Percentiles rank a stretch among this genome's conserved stretches.
These are phyloP conservation scores for Panaeolus papilionaceus DNA, from an alignment of 768 basidiomycete species.

Conservation along the genomic window DNA sequence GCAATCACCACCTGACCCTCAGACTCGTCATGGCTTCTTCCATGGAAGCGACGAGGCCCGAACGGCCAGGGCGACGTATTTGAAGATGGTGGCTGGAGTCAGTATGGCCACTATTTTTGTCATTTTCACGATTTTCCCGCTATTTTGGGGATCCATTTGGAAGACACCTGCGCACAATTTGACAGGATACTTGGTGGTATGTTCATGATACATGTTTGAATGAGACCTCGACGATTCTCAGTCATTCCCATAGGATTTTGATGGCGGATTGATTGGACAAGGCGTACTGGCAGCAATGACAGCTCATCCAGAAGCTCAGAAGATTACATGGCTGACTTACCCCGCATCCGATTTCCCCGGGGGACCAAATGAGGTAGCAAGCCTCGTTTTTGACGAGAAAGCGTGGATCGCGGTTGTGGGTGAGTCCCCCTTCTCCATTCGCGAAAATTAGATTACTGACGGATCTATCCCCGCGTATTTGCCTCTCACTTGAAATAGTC, in stretches of 20 bases:
- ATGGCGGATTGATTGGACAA: conserved; percentile 58
- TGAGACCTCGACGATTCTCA: conserved; percentile 1
- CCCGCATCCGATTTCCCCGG: conserved; percentile 51
- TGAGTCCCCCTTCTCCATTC: conserved; percentile 33
- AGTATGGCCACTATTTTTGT: conserved; percentile 43
- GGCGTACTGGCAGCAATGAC: conserved; percentile 47
- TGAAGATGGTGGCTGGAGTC: conserved; percentile 47
- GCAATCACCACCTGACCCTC: neutral
- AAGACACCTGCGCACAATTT: conserved; percentile 49
- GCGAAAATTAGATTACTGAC: neutral
- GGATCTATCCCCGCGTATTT: neutral
- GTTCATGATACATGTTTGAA: conserved; percentile 27
- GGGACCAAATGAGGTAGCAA: conserved; percentile 48
- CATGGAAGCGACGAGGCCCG: conserved; percentile 31
- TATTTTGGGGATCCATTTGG: conserved; percentile 64
- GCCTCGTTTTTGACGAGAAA: conserved; percentile 53
- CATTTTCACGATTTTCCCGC: conserved; percentile 56
- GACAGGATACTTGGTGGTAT: conserved; percentile 62
- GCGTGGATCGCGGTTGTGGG: conserved; percentile 62
- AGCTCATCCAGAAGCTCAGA: conserved; percentile 28
- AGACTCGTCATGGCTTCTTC: conserved; percentile 28
- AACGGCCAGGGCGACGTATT: conserved; percentile 45
- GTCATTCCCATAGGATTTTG: conserved; percentile 57
- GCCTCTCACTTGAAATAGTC: conserved; percentile 33
- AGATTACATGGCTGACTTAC: conserved; percentile 53